Percentiles rank a stretch among this genome's conserved stretches.
Conservation (phyloP, 768 basidiomycete genomes). For the Lactifluus subvellereus region DNA sequence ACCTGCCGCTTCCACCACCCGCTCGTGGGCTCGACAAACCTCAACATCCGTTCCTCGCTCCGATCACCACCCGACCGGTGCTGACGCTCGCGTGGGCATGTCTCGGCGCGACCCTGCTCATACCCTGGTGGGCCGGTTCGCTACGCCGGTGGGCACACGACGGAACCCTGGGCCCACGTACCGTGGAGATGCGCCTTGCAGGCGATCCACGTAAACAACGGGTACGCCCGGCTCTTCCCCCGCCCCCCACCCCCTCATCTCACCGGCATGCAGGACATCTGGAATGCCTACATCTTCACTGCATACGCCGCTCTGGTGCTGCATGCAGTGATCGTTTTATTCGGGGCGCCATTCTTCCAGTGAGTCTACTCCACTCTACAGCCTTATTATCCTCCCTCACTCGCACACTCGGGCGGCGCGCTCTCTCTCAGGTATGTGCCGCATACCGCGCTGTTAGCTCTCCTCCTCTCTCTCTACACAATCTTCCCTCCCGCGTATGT, state of each 20-base stretch:
- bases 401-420: background rate
- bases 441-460: constrained; percentile 63
- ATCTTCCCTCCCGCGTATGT: constrained; percentile 65
- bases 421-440: constrained; percentile 30
- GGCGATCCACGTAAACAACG: constrained; percentile 38
- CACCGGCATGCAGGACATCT: constrained; percentile 40
- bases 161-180: constrained; percentile 40
- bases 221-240: constrained; percentile 24
- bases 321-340: constrained; percentile 50
- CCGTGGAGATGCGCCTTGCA: constrained; percentile 37
- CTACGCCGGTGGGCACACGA: constrained; percentile 52
- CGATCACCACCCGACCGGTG: constrained; percentile 55
- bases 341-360: constrained; percentile 71
- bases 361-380: constrained; percentile 29
- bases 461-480: constrained; percentile 60
- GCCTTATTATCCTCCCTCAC: background rate
- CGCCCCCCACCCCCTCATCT: constrained; percentile 2
- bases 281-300: constrained; percentile 49
- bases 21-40: constrained; percentile 44
- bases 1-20: constrained; percentile 14
- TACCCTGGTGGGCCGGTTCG: constrained; percentile 71
- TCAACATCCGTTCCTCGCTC: constrained; percentile 63
- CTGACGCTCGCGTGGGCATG: constrained; percentile 54
- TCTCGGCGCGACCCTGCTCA: constrained; percentile 47
- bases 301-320: constrained; percentile 41